Evolutionary conservation across 164 flowering plant species (phyloP).

Genomic region (Magnolia kwangsiensis): DNA sequence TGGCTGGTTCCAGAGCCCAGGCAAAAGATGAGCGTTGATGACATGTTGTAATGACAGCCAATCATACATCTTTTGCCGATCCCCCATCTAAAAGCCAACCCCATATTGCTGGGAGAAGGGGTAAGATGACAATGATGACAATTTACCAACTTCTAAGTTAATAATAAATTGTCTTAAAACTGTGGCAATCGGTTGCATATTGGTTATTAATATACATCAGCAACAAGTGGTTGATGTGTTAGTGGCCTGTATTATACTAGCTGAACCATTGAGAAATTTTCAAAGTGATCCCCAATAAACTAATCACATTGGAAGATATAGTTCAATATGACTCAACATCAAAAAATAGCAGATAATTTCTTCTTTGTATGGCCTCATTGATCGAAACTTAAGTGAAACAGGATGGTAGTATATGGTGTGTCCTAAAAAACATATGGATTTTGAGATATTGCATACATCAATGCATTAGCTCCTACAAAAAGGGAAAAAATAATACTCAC

Average conservation of each 20-base stretch:
- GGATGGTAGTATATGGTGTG: neutral
- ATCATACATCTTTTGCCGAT: too few relatives aligned
- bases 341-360: neutral
- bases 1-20: too few relatives aligned
- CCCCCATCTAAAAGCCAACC: too few relatives aligned
- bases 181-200: neutral
- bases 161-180: neutral
- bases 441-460: neutral
- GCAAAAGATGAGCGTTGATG: too few relatives aligned
- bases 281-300: neutral
- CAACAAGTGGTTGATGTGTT: too few relatives aligned
- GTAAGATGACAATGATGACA: too few relatives aligned
- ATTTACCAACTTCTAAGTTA: neutral
- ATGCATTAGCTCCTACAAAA: neutral
- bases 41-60: too few relatives aligned
- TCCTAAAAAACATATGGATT: neutral
- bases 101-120: too few relatives aligned
- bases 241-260: neutral
- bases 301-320: neutral
- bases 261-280: neutral
- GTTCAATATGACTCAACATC: neutral
- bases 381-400: too few relatives aligned
- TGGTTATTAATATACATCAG: neutral
- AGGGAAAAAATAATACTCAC: slow-evolving; percentile 39
- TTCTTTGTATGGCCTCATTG: too few relatives aligned